phyloP scores from a whole-genome alignment of 495 filamentous ascomycete genomes.

The Tuber borchii region DNA sequence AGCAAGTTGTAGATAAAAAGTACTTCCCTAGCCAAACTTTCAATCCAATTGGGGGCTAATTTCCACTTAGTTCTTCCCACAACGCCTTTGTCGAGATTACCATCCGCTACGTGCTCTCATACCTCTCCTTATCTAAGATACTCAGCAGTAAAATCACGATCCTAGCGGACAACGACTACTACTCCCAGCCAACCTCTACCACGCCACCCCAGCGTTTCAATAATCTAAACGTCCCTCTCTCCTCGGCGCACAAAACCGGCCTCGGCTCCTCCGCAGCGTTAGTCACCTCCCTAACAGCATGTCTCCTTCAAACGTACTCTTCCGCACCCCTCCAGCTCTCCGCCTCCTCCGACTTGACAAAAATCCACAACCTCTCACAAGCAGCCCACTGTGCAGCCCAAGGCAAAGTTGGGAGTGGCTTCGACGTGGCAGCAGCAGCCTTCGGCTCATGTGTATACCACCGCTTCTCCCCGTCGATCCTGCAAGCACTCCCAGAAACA shows the following conservation, averaged over 20 bases:
- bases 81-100: conserved; percentile 92
- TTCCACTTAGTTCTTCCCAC: conserved; percentile 41
- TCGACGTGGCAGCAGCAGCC: conserved; percentile 90
- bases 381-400: conserved; percentile 91
- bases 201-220: conserved; percentile 55
- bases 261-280: conserved; percentile 92
- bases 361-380: conserved; percentile 87
- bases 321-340: conserved; percentile 50
- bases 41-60: conserved; percentile 40
- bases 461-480: conserved; percentile 75
- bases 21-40: conserved; percentile 43
- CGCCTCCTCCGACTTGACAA: conserved; percentile 39
- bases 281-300: conserved; percentile 81
- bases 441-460: conserved; percentile 86
- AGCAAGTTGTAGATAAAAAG: conserved; percentile 60
- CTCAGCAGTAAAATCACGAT: conserved; percentile 69
- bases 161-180: conserved; percentile 92
- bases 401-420: conserved; percentile 91
- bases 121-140: conserved; percentile 57
- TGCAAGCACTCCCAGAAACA: conserved; percentile 58
- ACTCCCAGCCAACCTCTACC: conserved; percentile 61
- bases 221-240: conserved; percentile 67
- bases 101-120: conserved; percentile 78
- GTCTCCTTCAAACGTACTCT: conserved; percentile 70
- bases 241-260: conserved; percentile 85